Conservation (phyloP, 2,329 filamentous ascomycete genomes). For the Cercospora sojina region DNA sequence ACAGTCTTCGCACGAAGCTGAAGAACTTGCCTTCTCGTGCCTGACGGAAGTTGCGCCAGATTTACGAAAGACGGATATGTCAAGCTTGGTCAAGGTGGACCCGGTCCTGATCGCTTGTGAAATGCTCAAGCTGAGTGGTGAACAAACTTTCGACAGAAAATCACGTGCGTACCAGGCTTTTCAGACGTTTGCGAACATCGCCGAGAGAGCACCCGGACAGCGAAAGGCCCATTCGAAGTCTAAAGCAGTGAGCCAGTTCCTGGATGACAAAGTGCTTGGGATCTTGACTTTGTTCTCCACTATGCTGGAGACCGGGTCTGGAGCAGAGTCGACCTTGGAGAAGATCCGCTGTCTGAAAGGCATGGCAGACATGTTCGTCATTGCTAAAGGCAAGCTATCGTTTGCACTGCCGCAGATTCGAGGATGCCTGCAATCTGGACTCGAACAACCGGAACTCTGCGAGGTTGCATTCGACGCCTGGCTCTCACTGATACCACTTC, state of each 20-base stretch:
- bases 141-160: slow-evolving; percentile 56
- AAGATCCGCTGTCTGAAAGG: slow-evolving; percentile 76
- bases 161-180: slow-evolving; percentile 50
- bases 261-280: slow-evolving; percentile 80
- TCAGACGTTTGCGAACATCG: slow-evolving; percentile 48
- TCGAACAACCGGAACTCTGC: slow-evolving; percentile 72
- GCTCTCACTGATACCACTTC: slow-evolving; percentile 70
- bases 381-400: slow-evolving; percentile 70
- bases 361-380: slow-evolving; percentile 80
- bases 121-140: slow-evolving; percentile 75
- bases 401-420: slow-evolving; percentile 88
- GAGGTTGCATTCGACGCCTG: slow-evolving; percentile 80
- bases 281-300: slow-evolving; percentile 82
- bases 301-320: slow-evolving; percentile 57
- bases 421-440: slow-evolving; percentile 83
- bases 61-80: slow-evolving; percentile 65
- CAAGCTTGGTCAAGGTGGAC: slow-evolving; percentile 70
- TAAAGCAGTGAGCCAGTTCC: slow-evolving; percentile 68
- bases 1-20: slow-evolving; percentile 62
- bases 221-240: slow-evolving; percentile 49
- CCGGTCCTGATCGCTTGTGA: slow-evolving; percentile 75
- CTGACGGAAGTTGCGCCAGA: slow-evolving; percentile 67
- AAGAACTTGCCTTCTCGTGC: slow-evolving; percentile 66
- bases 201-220: slow-evolving; percentile 49
- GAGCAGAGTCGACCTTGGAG: slow-evolving; percentile 48